A percentile compares a stretch with the other conserved stretches of the same genome.
Evolutionary conservation across 345 rosid species (phyloP).

Genomic region (Brassica juncea): DNA sequence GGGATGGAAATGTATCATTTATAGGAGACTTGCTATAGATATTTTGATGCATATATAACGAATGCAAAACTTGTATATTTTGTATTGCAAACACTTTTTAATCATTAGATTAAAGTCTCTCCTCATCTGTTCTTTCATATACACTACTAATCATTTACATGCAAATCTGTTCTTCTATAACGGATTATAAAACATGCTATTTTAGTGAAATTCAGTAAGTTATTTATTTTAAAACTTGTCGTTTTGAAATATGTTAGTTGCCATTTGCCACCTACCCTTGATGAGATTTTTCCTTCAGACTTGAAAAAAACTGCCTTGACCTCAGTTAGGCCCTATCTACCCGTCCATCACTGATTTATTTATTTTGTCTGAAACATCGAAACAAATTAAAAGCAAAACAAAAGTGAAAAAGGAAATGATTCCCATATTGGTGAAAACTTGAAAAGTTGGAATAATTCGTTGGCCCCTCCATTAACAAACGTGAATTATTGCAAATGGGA

Average conservation of each 20-base stretch:
- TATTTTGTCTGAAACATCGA: constrained; percentile 38
- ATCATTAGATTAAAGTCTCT: neutral
- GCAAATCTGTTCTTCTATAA: neutral
- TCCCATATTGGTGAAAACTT: constrained; percentile 39
- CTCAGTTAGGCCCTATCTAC: constrained; percentile 38
- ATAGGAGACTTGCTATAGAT: neutral
- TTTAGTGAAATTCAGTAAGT: constrained; percentile 10
- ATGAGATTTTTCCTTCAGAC: constrained; percentile 13
- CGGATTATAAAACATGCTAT: constrained; percentile 10
- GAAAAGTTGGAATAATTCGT: constrained; percentile 34
- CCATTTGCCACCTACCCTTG: constrained; percentile 16
- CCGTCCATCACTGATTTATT: neutral
- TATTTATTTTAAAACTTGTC: neutral
- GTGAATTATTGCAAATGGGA: constrained; percentile 45
- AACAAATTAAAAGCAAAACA: constrained; percentile 29
- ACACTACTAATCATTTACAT: neutral
- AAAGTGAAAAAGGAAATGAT: constrained; percentile 28
- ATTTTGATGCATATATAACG: neutral
- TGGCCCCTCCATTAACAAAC: constrained; percentile 41
- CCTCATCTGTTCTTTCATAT: neutral
- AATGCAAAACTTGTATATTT: neutral
- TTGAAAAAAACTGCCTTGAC: constrained; percentile 6
- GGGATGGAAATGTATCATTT: neutral
- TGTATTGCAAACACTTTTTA: neutral
- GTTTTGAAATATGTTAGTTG: neutral